Evolutionary conservation across 2,329 filamentous ascomycete species (phyloP), one percentile per base, ranked within the genome.

Genomic region (Ramichloridium luteum): DNA sequence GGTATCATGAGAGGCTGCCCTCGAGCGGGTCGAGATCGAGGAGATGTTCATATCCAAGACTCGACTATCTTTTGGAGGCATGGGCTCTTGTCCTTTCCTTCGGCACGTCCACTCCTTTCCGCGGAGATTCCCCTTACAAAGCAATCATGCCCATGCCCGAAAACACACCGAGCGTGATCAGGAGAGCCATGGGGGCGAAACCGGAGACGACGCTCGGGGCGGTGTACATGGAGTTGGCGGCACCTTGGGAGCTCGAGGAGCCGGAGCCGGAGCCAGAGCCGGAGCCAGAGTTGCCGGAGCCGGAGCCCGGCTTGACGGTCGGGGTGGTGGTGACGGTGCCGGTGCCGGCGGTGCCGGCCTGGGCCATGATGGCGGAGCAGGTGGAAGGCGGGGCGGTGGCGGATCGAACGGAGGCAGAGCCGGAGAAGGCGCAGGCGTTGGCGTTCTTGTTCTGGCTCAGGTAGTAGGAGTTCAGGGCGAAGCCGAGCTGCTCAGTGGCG

Each of bases 391-490:
- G 58, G 18, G 62, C 60, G 28, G 59, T 48, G 30, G 62, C 50
- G 37, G 64, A 54, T 56, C 69, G 68, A 33, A 68, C 61, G 36
- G 62, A 61, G 29, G 77, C 81, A 47, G 74, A 62, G 46, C 80
- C 78, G 36, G 68, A 62, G 59, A 86, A 86, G 64, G 74, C 65
- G 55, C 82, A 92, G 17, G 81, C 77, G 33, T 60, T 60, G 15
- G 61, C 53, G 18, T 36, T 31, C 39, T 64, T 64, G 45, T 67
- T 61, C 50, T 76, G 65, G 44, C 56, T 57, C 45, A 65, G 53
- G 64, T 80, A 81, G 67, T 86, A 88, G 46, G 72, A 60, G 62
- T 86, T 74, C 44, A 86, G 70, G 29, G 74, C 78, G 54, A 72
- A 85, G 36, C 72, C 72, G 25, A 92, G 72, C 67, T 85, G 72